Evolutionary conservation across 163 green algal species (phyloP), one percentile per base, ranked within the genome.

Genomic region (Trebouxiophyceae sp.): DNA sequence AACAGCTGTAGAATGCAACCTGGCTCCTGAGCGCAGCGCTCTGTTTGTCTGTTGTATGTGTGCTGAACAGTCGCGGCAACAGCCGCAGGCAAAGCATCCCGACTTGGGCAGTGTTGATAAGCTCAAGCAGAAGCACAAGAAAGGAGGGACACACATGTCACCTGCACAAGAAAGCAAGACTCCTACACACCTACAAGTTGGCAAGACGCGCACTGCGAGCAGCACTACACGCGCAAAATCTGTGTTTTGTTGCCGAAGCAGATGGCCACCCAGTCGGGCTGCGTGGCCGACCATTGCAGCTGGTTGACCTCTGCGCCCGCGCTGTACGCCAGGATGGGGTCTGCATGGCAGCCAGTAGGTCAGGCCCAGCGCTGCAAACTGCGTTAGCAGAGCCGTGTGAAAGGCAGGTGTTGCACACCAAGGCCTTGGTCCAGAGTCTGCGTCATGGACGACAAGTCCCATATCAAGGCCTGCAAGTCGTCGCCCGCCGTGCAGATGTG

Each of bases 241-340:
- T 98, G 93, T 22, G 91, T 82, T 58, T 87, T 94, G 64, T 86
- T 93, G 26, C 71, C 78, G 74, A 95, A 98, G 57, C 84, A 93
- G 23, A 98, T 89, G 22, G 90, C 91, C n/a, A 98, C 86, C 93
- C 93, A 98, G 63, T 98, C 93, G 0, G 91, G 88, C 60, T 97
- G 89, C 23, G 78, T 74, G 8, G 71, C 73, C 31, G 75, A 91
- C 93, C 93, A 98, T 68, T 97, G 89, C 67, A 98, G 76, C 74
- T 96, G 82, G 68, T 92, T 96, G 34, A 96, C 87, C 66, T 96
- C 90, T 5, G 87, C 79, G 0, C 82, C 81, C 7, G 91, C 91
- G 28, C 67, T 85, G 79, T 98, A 98, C 2, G 91, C 89, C 54
- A 98, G 76, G 28, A 98, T 96, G 26, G 93, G 93, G 66, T 98